Evolutionary conservation across 768 basidiomycete genomes (phyloP).

Genomic region (Rhodotorula graminis): DNA sequence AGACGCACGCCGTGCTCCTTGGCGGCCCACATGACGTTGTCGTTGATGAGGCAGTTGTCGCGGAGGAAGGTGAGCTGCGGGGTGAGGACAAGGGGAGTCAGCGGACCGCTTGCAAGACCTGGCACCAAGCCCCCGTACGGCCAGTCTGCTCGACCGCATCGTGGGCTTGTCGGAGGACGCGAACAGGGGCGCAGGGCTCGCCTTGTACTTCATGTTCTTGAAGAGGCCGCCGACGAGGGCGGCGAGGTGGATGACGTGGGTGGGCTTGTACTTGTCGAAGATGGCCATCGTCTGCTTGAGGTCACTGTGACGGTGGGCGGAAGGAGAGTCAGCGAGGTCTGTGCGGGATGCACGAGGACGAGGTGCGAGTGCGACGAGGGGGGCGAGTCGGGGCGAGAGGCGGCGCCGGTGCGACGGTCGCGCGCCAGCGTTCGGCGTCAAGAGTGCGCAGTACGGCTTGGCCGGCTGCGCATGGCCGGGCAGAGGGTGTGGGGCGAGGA

Average conservation of each 20-base stretch:
- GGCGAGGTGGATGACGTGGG: conserved; percentile 93
- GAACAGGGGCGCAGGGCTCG: no score
- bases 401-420: no score
- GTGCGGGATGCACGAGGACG: neutral
- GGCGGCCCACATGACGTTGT: conserved; percentile 77
- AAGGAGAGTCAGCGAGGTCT: neutral
- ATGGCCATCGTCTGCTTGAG: conserved; percentile 32
- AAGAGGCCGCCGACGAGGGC: conserved; percentile 92
- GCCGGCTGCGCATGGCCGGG: no score
- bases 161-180: no score
- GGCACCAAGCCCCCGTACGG: no score
- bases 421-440: no score
- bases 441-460: neutral
- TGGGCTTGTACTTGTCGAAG: conserved; percentile 87
- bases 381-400: no score
- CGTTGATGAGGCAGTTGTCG: conserved; percentile 92
- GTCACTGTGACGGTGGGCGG: neutral
- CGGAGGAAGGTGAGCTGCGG: conserved; percentile 78
- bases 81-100: neutral
- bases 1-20: conserved; percentile 54
- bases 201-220: conserved; percentile 93
- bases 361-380: neutral
- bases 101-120: no score
- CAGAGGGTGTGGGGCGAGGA: no score
- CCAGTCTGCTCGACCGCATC: no score